Evolutionary conservation across 352 stramenopile genomes (phyloP).

Genomic region (Globisporangium spiculum): DNA sequence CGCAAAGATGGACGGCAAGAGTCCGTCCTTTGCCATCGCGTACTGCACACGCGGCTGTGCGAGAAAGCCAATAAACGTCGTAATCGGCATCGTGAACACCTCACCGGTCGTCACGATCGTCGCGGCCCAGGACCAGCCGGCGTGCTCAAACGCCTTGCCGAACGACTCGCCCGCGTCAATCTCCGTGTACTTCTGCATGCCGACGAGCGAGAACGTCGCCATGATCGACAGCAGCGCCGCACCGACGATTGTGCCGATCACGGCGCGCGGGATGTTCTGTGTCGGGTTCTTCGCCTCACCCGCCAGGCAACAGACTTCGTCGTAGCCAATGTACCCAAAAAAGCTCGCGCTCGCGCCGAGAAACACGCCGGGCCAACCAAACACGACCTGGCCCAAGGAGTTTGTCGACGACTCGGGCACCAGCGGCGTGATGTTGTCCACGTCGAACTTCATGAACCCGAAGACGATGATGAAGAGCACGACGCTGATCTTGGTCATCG

Average conservation of each 20-base stretch:
- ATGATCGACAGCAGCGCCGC: constrained; percentile 81
- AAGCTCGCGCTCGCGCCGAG: constrained; percentile 91
- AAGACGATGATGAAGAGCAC: constrained; percentile 92
- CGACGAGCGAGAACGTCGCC: constrained; percentile 90
- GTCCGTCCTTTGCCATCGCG: constrained; percentile 92
- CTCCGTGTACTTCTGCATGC: constrained; percentile 87
- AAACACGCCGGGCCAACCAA: constrained; percentile 81
- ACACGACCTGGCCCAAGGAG: constrained; percentile 35
- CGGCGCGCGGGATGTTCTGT: constrained; percentile 83
- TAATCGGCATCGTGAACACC: constrained; percentile 93
- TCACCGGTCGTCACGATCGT: constrained; percentile 90
- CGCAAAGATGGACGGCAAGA: constrained; percentile 88
- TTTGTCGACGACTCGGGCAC: constrained; percentile 44
- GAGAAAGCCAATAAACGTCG: constrained; percentile 94
- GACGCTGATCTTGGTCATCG: constrained; percentile 88
- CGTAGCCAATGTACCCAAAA: constrained; percentile 96
- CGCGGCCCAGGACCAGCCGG: constrained; percentile 63
- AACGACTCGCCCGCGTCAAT: constrained; percentile 77
- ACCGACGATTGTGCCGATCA: constrained; percentile 88
- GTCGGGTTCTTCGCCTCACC: constrained; percentile 85
- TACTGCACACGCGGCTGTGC: constrained; percentile 91
- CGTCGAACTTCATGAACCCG: constrained; percentile 81
- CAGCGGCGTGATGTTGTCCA: constrained; percentile 83
- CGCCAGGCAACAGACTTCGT: constrained; percentile 95
- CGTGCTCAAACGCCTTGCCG: constrained; percentile 68